These are phyloP conservation scores for Botrytis medusae DNA, from an alignment of 2,329 filamentous ascomycete genomes.

Conservation along the genomic window DNA sequence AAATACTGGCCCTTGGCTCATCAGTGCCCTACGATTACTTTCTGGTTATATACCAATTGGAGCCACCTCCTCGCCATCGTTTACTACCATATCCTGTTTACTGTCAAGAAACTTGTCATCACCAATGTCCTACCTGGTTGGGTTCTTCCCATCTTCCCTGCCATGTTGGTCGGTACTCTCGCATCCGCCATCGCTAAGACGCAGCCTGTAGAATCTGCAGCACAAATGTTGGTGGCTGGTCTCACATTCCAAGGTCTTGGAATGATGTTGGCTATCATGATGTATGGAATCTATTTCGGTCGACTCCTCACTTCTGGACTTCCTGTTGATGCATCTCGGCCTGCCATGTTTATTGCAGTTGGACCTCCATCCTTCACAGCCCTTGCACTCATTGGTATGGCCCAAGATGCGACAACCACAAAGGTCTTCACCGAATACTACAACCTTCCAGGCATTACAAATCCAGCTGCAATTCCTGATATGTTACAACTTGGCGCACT, in stretches of 20 bases:
- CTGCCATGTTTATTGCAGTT: conserved; percentile 75
- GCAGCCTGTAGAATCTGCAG: conserved; percentile 55
- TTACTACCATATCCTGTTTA: conserved; percentile 69
- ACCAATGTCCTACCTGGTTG: conserved; percentile 73
- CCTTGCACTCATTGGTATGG: conserved; percentile 68
- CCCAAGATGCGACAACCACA: conserved; percentile 47
- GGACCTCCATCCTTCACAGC: conserved; percentile 72
- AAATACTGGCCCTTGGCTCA: conserved; percentile 52
- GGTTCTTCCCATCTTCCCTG: conserved; percentile 72
- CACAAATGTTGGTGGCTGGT: conserved; percentile 66
- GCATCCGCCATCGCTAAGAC: conserved; percentile 62
- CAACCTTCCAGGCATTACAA: conserved; percentile 42
- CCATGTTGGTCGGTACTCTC: conserved; percentile 72
- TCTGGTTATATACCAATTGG: conserved; percentile 67
- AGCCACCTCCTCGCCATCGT: conserved; percentile 61
- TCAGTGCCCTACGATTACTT: conserved; percentile 61
- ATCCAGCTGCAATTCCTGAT: conserved; percentile 41
- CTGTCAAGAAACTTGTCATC: conserved; percentile 45
- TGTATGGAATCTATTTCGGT: conserved; percentile 72
- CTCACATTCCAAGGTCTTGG: conserved; percentile 70
- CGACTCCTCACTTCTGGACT: conserved; percentile 62
- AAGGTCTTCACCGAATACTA: conserved; percentile 32
- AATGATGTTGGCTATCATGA: conserved; percentile 65
- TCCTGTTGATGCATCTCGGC: conserved; percentile 61
- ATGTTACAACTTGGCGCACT: conserved; percentile 42